Evolutionary conservation across 2,329 filamentous ascomycete species (phyloP).

Genomic region (Didymella lethalis): DNA sequence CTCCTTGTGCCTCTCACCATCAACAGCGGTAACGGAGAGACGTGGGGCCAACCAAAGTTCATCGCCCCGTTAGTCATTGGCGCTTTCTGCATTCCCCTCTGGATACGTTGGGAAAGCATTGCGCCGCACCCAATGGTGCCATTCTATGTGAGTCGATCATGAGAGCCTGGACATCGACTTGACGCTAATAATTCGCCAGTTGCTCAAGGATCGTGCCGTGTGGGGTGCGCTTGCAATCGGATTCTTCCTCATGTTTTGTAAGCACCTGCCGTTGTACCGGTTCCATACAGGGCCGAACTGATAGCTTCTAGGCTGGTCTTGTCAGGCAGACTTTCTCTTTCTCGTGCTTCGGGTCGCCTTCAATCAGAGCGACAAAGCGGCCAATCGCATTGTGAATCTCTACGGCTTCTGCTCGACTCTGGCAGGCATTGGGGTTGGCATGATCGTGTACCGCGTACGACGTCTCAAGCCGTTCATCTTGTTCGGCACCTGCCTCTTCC

Average conservation of each 20-base stretch:
- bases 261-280: background rate
- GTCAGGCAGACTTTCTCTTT: slow-evolving; percentile 71
- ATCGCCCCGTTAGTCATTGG: slow-evolving; percentile 62
- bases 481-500: slow-evolving; percentile 65
- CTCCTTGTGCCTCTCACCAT: slow-evolving; percentile 63
- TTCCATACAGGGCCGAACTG: background rate
- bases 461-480: slow-evolving; percentile 69
- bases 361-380: slow-evolving; percentile 63
- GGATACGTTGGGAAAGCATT: slow-evolving; percentile 63
- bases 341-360: slow-evolving; percentile 69
- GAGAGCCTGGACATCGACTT: too few relatives aligned
- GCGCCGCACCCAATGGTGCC: slow-evolving; percentile 64
- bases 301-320: slow-evolving; percentile 26
- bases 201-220: slow-evolving; percentile 68
- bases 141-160: slow-evolving; percentile 55
- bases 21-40: slow-evolving; percentile 56
- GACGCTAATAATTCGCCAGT: slow-evolving; percentile 27
- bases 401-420: slow-evolving; percentile 68
- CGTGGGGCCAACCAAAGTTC: slow-evolving; percentile 62
- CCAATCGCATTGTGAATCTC: slow-evolving; percentile 66
- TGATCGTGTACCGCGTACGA: slow-evolving; percentile 63
- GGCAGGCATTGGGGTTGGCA: slow-evolving; percentile 63
- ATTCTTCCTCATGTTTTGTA: slow-evolving; percentile 26
- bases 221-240: slow-evolving; percentile 69
- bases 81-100: slow-evolving; percentile 58